Conservation (phyloP, 768 basidiomycete species). For the Leccinum broughii region DNA sequence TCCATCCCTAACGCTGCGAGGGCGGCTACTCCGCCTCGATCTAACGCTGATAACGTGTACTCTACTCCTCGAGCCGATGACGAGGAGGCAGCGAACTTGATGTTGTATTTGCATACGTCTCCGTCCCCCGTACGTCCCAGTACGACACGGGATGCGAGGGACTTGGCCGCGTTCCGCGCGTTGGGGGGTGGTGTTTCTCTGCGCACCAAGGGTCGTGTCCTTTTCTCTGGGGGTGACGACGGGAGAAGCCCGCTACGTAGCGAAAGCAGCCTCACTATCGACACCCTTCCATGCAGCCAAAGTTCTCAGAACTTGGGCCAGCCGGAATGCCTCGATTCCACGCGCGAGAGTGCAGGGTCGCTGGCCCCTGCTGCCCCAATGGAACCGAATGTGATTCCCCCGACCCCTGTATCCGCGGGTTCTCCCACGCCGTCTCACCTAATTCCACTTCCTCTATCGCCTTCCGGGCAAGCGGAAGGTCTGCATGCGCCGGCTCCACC, state of each 20-base stretch:
- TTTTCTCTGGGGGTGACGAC: slow-evolving; percentile 54
- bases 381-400: slow-evolving; percentile 35
- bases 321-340: slow-evolving; percentile 18
- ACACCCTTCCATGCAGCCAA: slow-evolving; percentile 29
- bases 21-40: slow-evolving; percentile 39
- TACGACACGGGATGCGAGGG: slow-evolving; percentile 43
- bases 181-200: slow-evolving; percentile 49
- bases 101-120: slow-evolving; percentile 83
- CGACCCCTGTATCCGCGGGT: slow-evolving; percentile 31
- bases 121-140: slow-evolving; percentile 73
- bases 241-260: slow-evolving; percentile 28
- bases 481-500: slow-evolving; percentile 37
- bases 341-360: slow-evolving; percentile 15
- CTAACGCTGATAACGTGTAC: slow-evolving; percentile 36
- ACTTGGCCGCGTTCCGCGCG: slow-evolving; percentile 54
- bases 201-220: slow-evolving; percentile 64
- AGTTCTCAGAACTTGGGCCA: slow-evolving; percentile 23
- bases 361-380: slow-evolving; percentile 29
- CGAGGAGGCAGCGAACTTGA: slow-evolving; percentile 78
- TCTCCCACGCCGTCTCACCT: slow-evolving; percentile 27
- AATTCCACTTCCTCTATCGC: slow-evolving; percentile 27
- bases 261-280: slow-evolving; percentile 28
- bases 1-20: slow-evolving; percentile 22
- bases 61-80: slow-evolving; percentile 63
- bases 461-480: slow-evolving; percentile 23